Base-by-base conservation (phyloP, 805 yeast species). In the Danielia oregonensis region DNA sequence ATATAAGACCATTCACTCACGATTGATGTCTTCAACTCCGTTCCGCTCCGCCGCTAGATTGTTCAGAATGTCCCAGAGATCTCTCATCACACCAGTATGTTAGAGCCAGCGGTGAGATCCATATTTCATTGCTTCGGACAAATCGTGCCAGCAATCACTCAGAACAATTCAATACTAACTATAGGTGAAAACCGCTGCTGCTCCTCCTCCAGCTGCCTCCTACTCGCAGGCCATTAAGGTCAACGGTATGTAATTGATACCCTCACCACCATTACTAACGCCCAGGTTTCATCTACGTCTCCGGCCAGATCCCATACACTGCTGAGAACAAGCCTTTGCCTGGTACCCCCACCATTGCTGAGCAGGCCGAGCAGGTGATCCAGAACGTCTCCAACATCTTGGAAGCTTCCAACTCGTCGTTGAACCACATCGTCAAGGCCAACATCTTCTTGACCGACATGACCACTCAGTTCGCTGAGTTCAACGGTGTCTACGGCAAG, bases 131-230 rank as follows among this genome's bases (percentile, higher is more conserved):
- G n/a, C n/a, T n/a, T n/a, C n/a, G n/a, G n/a, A n/a, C n/a, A n/a
- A n/a, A n/a, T n/a, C n/a, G n/a, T n/a, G n/a, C n/a, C n/a, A n/a
- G n/a, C n/a, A n/a, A n/a, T n/a, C n/a, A n/a, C n/a, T n/a, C n/a
- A n/a, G n/a, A n/a, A n/a, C n/a, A n/a, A n/a, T n/a, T n/a, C n/a
- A n/a, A n/a, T n/a, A n/a, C n/a, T n/a, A n/a, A n/a, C 37, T 22
- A 12, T 39, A 66, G 74, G 80, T 86, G 39, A 70, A 74, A 51
- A 78, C 95, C 33, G 69, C 78, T 44, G 70, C 69, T 48, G 96
- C 97, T 24, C 97, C 98, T 48, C 88, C 95, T 39, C 96, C 97
- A 42, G 96, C 96, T 26, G 97, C 96, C 24, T 79, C 96, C 10
- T 91, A 91, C 64, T 86, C 96, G 18, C 98, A 93, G 65, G 98